phyloP scores from a whole-genome alignment of 2,329 filamentous ascomycete species.

The Claviceps capensis region DNA sequence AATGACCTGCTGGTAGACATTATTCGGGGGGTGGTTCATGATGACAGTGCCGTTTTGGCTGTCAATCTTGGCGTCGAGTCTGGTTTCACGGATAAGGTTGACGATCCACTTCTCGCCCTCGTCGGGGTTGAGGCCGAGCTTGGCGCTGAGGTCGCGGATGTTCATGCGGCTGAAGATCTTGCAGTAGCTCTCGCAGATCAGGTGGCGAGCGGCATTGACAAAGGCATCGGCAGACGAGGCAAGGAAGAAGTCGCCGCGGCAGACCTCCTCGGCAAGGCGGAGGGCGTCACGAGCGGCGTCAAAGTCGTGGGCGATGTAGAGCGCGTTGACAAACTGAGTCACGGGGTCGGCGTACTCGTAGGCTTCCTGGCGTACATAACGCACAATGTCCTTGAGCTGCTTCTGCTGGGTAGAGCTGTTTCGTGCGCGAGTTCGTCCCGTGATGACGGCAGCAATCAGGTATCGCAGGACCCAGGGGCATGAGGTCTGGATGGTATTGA shows the following conservation, averaged over 20 bases:
- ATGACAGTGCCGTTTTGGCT: slow-evolving; percentile 97
- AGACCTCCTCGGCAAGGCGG: slow-evolving; percentile 74
- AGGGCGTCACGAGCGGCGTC: slow-evolving; percentile 90
- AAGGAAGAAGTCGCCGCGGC: slow-evolving; percentile 93
- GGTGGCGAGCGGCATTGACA: slow-evolving; percentile 84
- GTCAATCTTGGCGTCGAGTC: slow-evolving; percentile 97
- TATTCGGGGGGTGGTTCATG: slow-evolving; percentile 98
- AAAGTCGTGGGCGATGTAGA: slow-evolving; percentile 79
- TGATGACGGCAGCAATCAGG: slow-evolving; percentile 86
- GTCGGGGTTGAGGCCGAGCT: slow-evolving; percentile 80
- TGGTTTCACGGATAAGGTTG: slow-evolving; percentile 94
- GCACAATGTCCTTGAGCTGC: slow-evolving; percentile 93
- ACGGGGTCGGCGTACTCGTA: slow-evolving; percentile 97
- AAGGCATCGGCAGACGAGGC: slow-evolving; percentile 73
- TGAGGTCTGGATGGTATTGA: slow-evolving; percentile 98
- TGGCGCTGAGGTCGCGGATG: slow-evolving; percentile 87
- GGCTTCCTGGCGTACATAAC: slow-evolving; percentile 89
- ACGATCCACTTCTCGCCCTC: slow-evolving; percentile 99
- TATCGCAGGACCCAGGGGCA: slow-evolving; percentile 96
- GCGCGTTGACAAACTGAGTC: slow-evolving; percentile 88
- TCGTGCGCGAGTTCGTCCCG: slow-evolving; percentile 67
- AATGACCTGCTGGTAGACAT: slow-evolving; percentile 98
- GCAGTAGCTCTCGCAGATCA: slow-evolving; percentile 98
- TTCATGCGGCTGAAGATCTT: slow-evolving; percentile 99
- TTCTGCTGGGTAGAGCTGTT: slow-evolving; percentile 88